Evolutionary conservation across 1,284 basidiomycete genomes (phyloP), one percentile per base, ranked within the genome.

Genomic region (Volvariella surrecta): DNA sequence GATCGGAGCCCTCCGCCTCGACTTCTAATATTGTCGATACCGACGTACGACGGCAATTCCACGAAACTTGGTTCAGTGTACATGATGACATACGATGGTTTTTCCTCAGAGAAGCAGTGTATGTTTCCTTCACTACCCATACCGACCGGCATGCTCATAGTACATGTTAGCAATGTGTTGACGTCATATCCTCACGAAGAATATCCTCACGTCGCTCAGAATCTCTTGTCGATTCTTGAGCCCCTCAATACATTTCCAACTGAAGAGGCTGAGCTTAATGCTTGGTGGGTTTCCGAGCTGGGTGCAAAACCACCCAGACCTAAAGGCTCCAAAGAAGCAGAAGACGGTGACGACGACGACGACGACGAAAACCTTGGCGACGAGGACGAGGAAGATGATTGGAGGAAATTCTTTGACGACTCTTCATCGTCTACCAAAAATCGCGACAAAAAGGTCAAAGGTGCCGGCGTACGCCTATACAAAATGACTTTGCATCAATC

Each of bases 81-180:
- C 68, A 94, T 58, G 89, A 94, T 50, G 96, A 98, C 58, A 70
- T 98, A 19, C 80, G 94, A 46, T 96, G 89, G 83, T 90, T 89
- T 61, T 96, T 96, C 66, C 75, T 97, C 47, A 78, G 87, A 31
- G 92, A 96, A 55, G 70, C 87, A 20, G 77, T 74, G 84, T 90
- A 66, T 42, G 79, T 66, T 30, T 43, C 13, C 13, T 6, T 6
- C 11, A 2, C 16, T 9, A 40, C 9, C 15, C 43, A 43, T 6
- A 19, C 44, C 38, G 32, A 42, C 46, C 50, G 50, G 44, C 42
- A 53, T 46, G 43, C 49, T 47, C 44, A 50, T 47, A 39, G 15
- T 38, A 37, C 16, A 6, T 28, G 34, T 8, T 47, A 68, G 68
- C 16, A 66, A 62, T 2, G 47, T 69, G 16, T 51, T 70, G 10